Conservation (phyloP, 164 flowering plant species). For the Umbellularia californica region DNA sequence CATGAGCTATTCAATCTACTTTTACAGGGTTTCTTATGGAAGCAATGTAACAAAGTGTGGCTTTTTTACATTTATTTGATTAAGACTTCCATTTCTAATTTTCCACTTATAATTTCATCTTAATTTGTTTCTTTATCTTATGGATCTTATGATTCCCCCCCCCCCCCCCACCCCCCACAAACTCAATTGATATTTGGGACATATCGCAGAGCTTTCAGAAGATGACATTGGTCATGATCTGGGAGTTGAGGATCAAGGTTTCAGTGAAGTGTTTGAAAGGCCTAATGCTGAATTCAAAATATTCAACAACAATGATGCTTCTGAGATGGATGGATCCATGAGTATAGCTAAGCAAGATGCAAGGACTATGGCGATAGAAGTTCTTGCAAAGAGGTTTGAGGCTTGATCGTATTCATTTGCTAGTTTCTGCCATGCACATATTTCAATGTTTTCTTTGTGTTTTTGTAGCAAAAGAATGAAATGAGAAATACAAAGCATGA, state of each 20-base stretch:
- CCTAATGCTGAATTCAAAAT: slow-evolving; percentile 20
- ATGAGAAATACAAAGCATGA: too few species aligned
- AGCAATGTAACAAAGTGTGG: not conserved
- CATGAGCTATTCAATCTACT: not conserved
- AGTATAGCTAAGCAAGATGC: slow-evolving; percentile 39
- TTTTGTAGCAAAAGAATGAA: too few species aligned
- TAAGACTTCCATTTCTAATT: too few species aligned
- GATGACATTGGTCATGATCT: slow-evolving; percentile 20
- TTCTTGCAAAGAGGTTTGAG: slow-evolving; percentile 66
- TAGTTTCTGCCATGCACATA: too few species aligned
- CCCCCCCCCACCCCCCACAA: not conserved
- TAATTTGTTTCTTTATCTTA: not conserved
- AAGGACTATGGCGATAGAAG: slow-evolving; percentile 45
- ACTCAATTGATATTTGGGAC: not conserved
- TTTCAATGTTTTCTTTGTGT: too few species aligned
- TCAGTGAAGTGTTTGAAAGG: slow-evolving; percentile 26
- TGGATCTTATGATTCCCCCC: not conserved
- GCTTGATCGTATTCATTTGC: too few species aligned
- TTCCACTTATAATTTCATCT: too few species aligned
- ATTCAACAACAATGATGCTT: slow-evolving; percentile 6
- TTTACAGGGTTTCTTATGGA: not conserved
- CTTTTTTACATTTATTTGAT: not conserved
- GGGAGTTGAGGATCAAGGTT: slow-evolving; percentile 12
- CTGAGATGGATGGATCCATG: slow-evolving; percentile 7
- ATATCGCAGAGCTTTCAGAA: slow-evolving; percentile 14